Percentiles rank a stretch among this genome's conserved stretches.
Conservation (phyloP, 441 rosid genomes). For the Erysimum pusillum region DNA sequence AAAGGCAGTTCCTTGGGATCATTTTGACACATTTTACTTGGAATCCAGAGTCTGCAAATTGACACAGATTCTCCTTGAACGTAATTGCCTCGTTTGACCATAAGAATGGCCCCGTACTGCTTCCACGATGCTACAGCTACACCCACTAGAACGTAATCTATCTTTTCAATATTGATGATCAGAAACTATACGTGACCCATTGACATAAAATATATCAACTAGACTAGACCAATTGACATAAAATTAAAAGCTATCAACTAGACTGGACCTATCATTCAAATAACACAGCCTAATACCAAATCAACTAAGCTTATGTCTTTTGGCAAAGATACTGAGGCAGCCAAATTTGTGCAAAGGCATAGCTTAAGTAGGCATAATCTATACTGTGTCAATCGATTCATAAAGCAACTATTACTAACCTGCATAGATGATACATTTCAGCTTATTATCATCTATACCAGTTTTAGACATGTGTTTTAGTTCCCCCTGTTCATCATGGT, state of each 20-base stretch:
- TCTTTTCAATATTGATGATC: too few species aligned
- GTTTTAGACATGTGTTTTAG: slow-evolving; percentile 1
- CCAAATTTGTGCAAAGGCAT: slow-evolving; percentile 6
- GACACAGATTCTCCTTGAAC: not conserved
- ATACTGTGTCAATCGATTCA: not conserved
- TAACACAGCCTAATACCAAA: not conserved
- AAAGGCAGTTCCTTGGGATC: not conserved
- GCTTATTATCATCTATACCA: slow-evolving; percentile 1
- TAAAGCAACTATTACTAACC: not conserved
- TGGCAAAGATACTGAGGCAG: slow-evolving; percentile 18
- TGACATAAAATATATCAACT: too few species aligned
- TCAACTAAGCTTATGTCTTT: slow-evolving; percentile 1
- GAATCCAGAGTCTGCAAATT: not conserved
- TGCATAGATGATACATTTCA: slow-evolving; percentile 2
- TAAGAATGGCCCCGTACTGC: slow-evolving; percentile 14
- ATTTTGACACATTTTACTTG: slow-evolving; percentile 3
- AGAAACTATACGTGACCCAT: not conserved
- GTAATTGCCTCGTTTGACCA: slow-evolving; percentile 3
- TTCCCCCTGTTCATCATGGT: not conserved
- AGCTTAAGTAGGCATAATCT: slow-evolving; percentile 11
- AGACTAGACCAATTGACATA: too few species aligned
- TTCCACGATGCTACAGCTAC: too few species aligned
- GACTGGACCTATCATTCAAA: not conserved
- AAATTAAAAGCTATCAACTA: slow-evolving; percentile 16
- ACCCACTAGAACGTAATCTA: too few species aligned